A percentile compares a stretch with the other conserved stretches of the same genome.
These are phyloP conservation scores for Skeletonema grethae DNA, from an alignment of 108 stramenopile genomes.

Conservation along the genomic window DNA sequence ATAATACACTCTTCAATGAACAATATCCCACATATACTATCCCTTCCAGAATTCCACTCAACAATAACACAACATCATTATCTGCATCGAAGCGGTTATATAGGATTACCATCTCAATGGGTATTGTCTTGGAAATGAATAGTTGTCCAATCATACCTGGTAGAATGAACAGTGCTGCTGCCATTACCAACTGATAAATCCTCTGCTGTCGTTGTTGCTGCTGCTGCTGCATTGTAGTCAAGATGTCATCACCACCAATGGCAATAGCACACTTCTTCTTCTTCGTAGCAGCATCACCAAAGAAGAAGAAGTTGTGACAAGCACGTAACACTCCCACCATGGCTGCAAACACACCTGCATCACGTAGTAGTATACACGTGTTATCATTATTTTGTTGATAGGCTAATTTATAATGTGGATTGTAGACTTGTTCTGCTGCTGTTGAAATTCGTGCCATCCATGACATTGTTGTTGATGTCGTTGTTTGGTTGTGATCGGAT, in stretches of 20 bases:
- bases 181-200: neutral
- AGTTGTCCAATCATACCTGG: neutral
- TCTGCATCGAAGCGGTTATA: neutral
- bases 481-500: neutral
- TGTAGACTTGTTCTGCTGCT: neutral
- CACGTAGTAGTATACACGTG: neutral
- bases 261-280: no score
- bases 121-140: neutral
- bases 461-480: neutral
- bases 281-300: neutral
- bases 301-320: neutral
- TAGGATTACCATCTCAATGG: neutral
- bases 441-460: neutral
- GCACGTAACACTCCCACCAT: neutral
- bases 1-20: neutral
- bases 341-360: neutral
- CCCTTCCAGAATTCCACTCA: neutral
- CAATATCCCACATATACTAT: neutral
- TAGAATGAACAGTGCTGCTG: neutral
- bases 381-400: neutral
- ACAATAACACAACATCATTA: neutral
- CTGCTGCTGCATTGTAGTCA: no score
- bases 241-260: no score
- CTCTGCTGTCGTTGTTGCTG: neutral
- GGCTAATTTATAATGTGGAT: conserved; percentile 1